Base-by-base conservation (phyloP, 371 early-diverging fungal genomes). In the Syncephalis plumigaleata region DNA sequence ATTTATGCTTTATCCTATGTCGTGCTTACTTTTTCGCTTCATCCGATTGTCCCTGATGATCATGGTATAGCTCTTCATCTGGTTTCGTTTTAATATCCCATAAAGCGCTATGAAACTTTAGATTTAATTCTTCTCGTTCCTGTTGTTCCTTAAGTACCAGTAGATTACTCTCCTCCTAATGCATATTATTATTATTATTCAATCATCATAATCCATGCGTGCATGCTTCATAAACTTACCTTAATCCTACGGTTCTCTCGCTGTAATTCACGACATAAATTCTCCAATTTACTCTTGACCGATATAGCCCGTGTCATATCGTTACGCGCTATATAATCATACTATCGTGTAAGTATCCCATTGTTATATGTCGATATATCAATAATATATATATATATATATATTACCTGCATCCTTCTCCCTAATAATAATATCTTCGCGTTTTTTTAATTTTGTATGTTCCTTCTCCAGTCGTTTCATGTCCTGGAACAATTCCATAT, bases 251-350 rank as follows among this genome's bases (percentile, higher is more conserved):
- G 64, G 42, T 66, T 68, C 50, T 68, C 69, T 37, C 60, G 57
- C 44, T 69, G 70, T 37, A 69, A 46, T 47, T 69, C 67, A 17
- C 70, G 59, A 54, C 70, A 69, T 25, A 69, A 27, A 16, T 58
- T 61, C 46, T 66, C 67, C 1, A 69, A 48, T 46, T 66, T 69
- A 46, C 61, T 58, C 50, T 66, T 64, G 44, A 63, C 58, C 5
- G 52, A 45, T 21, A 39, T 55, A 3, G 61, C 21, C 52, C 63
- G 62, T 21, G 49, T 42, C 18, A 56, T 39, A 4, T 67, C 67
- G 21, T 60, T 51, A 22, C 53, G 59, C 2, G 54, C 64, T 50
- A 45, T 17, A 26, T 17, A 38, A 2, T n/a, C n/a, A n/a, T n/a
- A n/a, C n/a, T 38, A 44, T 8, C n/a, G 4, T 15, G 17, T 27